Evolutionary conservation across 2,329 filamentous ascomycete species (phyloP).

Genomic region (Trichoderma koningiopsis): DNA sequence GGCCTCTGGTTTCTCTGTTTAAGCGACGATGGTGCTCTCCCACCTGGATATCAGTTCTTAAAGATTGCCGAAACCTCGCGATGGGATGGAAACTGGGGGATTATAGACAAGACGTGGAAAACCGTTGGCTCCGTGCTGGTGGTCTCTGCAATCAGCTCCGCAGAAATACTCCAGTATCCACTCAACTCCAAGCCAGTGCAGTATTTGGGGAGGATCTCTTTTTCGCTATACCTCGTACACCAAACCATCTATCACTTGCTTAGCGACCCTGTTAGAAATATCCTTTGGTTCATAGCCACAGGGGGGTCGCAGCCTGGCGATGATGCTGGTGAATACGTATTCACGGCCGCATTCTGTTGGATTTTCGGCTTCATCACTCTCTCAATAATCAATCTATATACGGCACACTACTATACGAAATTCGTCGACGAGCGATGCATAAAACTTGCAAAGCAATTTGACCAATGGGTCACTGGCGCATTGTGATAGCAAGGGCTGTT

Average conservation of each 20-base stretch:
- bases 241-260: slow-evolving; percentile 15
- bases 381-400: slow-evolving; percentile 12
- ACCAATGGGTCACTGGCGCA: slow-evolving; percentile 16
- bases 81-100: slow-evolving; percentile 15
- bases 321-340: neutral
- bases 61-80: slow-evolving; percentile 15
- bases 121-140: slow-evolving; percentile 18
- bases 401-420: slow-evolving; percentile 10
- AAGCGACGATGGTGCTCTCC: slow-evolving; percentile 18
- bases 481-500: neutral
- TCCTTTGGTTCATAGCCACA: slow-evolving; percentile 14
- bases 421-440: slow-evolving; percentile 21
- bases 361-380: slow-evolving; percentile 14
- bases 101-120: slow-evolving; percentile 18
- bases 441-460: slow-evolving; percentile 9
- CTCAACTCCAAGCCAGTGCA: slow-evolving; percentile 11
- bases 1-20: slow-evolving; percentile 19
- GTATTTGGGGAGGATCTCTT: slow-evolving; percentile 20
- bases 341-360: slow-evolving; percentile 13
- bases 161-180: slow-evolving; percentile 1
- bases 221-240: slow-evolving; percentile 18
- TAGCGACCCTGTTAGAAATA: slow-evolving; percentile 4
- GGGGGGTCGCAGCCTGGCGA: neutral
- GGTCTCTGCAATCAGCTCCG: slow-evolving; percentile 13
- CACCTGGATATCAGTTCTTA: slow-evolving; percentile 21